A percentile compares a stretch with the other conserved stretches of the same genome.
These are phyloP conservation scores for Hortaea sp. DNA, from an alignment of 2,329 filamentous ascomycete species.

Conservation along the genomic window DNA sequence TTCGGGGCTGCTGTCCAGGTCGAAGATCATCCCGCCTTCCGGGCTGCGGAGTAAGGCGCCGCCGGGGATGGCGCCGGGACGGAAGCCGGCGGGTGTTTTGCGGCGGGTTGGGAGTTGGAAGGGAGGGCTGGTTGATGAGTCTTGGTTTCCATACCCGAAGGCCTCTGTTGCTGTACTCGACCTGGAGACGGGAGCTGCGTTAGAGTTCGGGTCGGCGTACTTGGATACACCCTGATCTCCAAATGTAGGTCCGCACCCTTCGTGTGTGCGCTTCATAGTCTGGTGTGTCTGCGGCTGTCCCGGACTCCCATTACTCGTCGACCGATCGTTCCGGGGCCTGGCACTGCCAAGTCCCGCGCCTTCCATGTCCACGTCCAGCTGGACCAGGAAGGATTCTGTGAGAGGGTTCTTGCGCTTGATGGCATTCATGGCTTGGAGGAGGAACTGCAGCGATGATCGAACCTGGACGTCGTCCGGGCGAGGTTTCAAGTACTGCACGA, in stretches of 20 bases:
- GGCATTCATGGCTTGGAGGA: conserved; percentile 82
- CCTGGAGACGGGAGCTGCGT: not conserved
- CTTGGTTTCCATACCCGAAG: not conserved
- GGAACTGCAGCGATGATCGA: conserved; percentile 74
- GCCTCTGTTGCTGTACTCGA: not conserved
- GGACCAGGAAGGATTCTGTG: conserved; percentile 88
- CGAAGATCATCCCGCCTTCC: conserved; percentile 4
- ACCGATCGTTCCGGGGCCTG: too few relatives aligned
- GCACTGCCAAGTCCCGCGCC: conserved; percentile 48
- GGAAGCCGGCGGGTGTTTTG: conserved; percentile 9
- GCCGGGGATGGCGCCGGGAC: conserved; percentile 7
- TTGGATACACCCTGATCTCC: conserved; percentile 14
- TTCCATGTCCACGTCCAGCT: conserved; percentile 85
- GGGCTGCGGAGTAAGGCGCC: conserved; percentile 11
- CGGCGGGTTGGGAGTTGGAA: conserved; percentile 19
- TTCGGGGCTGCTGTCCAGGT: conserved; percentile 24
- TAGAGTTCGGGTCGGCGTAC: conserved; percentile 11
- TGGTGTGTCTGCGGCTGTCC: too few relatives aligned
- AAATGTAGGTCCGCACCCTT: conserved; percentile 5
- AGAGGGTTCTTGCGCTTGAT: conserved; percentile 80
- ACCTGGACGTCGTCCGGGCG: conserved; percentile 74
- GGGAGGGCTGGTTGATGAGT: not conserved
- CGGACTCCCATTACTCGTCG: too few relatives aligned
- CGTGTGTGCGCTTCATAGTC: too few relatives aligned
- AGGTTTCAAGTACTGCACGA: conserved; percentile 92